Evolutionary conservation across 1,284 basidiomycete genomes (phyloP).

Genomic region (Cryptococcus maquisensis): DNA sequence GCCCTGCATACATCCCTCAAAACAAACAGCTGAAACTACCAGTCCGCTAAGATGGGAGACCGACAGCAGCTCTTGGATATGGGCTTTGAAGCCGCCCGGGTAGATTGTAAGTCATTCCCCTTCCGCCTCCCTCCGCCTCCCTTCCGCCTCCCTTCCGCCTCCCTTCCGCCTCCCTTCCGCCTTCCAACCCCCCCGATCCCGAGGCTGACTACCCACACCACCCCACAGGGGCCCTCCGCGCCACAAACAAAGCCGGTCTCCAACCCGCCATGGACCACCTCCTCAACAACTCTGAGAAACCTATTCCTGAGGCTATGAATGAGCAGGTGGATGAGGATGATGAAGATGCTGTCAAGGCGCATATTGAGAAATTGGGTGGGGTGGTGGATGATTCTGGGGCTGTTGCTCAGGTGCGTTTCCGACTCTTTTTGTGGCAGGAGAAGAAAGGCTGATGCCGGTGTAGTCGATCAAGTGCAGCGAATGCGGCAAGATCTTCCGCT

Average conservation of each 20-base stretch:
- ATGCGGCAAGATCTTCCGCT: constrained; percentile 82
- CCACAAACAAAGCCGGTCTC: constrained; percentile 70
- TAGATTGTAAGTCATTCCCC: constrained; percentile 77
- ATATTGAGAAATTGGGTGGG: constrained; percentile 40
- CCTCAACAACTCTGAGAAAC: constrained; percentile 68
- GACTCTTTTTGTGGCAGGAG: too few species aligned
- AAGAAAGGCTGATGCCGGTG: neutral
- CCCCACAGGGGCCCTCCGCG: constrained; percentile 71
- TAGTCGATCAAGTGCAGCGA: constrained; percentile 49
- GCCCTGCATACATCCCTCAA: too few species aligned
- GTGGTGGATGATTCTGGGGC: constrained; percentile 29
- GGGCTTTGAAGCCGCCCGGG: constrained; percentile 76
- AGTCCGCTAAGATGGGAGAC: constrained; percentile 51
- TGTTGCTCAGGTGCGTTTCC: constrained; percentile 37
- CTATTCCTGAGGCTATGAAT: constrained; percentile 55
- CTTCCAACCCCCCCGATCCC: too few species aligned
- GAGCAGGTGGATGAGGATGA: constrained; percentile 64
- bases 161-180: neutral
- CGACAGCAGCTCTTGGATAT: constrained; percentile 75
- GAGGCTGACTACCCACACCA: neutral
- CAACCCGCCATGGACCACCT: constrained; percentile 81
- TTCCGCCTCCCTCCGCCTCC: too few species aligned
- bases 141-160: neutral
- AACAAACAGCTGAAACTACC: neutral
- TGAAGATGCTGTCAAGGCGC: constrained; percentile 55